Percentiles rank a stretch among this genome's conserved stretches.
These are phyloP conservation scores for Parachaetomium inaequale DNA, from an alignment of 495 filamentous ascomycete species.

Conservation along the genomic window DNA sequence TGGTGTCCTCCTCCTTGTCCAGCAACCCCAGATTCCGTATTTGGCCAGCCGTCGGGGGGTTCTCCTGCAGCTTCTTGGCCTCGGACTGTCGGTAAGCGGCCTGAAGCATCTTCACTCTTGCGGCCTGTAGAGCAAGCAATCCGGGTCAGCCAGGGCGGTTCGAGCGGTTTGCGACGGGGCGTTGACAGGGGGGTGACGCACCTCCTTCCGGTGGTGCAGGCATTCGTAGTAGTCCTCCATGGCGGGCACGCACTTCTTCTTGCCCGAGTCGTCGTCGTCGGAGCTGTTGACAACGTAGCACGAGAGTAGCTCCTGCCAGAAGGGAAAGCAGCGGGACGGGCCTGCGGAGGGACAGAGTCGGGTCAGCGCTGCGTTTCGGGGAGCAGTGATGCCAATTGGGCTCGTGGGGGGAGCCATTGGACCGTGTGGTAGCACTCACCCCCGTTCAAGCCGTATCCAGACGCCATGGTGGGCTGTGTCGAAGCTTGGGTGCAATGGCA, in stretches of 20 bases:
- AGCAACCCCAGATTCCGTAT: slow-evolving; percentile 81
- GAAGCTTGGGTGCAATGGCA: slow-evolving; percentile 21
- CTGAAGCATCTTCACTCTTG: slow-evolving; percentile 74
- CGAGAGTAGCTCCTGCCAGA: slow-evolving; percentile 92
- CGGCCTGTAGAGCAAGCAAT: slow-evolving; percentile 52
- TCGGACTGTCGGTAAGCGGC: slow-evolving; percentile 81
- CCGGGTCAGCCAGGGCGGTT: neutral
- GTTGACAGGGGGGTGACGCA: slow-evolving; percentile 35
- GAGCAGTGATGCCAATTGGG: slow-evolving; percentile 8
- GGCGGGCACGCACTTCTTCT: slow-evolving; percentile 83
- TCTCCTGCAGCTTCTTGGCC: slow-evolving; percentile 70
- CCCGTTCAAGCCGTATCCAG: slow-evolving; percentile 75
- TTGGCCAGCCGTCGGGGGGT: slow-evolving; percentile 65
- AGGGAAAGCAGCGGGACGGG: slow-evolving; percentile 90
- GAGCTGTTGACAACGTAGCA: slow-evolving; percentile 84
- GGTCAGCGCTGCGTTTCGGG: slow-evolving; percentile 10
- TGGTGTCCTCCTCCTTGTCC: slow-evolving; percentile 75
- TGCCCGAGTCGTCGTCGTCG: slow-evolving; percentile 69
- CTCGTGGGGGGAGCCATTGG: slow-evolving; percentile 21
- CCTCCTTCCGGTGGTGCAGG: slow-evolving; percentile 97
- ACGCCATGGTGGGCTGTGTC: slow-evolving; percentile 61
- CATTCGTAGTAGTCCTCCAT: slow-evolving; percentile 98
- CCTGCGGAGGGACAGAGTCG: slow-evolving; percentile 46
- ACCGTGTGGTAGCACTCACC: slow-evolving; percentile 49
- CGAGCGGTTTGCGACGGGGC: neutral